Base-by-base conservation (phyloP, 768 basidiomycete genomes). In the Mycena filopes region DNA sequence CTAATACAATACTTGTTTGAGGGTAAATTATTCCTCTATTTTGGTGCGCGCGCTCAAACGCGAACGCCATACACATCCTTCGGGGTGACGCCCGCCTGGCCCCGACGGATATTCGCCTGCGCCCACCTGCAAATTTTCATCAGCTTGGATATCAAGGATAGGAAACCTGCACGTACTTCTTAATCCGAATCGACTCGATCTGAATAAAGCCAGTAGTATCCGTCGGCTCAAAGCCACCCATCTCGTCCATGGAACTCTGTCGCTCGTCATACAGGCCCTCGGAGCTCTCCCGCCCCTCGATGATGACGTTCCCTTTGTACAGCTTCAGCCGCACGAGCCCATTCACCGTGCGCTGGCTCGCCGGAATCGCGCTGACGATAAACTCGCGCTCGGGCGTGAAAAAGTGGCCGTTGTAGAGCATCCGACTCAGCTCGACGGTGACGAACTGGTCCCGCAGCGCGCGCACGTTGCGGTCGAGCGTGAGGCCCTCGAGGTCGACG, bases 321-420 rank as follows among this genome's bases (percentile, higher is more conserved):
- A 98, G 81, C 78, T 95, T 94, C 72, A 99, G 80, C 60, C 91
- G 87, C 55, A 99, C 96, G 48, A 91, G 77, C 48, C 98, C 98
- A 73, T 98, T 99, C 69, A 99, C 98, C 26, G 96, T 98, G 79
- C 93, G 86, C 83, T 99, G 98, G 77, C 93, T 95, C 43, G 95
- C 90, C 5, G 96, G 95, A 75, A 99, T 95, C 58, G 93, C 87
- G 73, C 90, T 89, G 46, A 90, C 91, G 73, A 99, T 82, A 74
- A 99, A 99, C 80, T 98, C 98, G 69, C 97, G 87, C 81, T 99
- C 98, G 48, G 98, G 96, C n/a, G 96, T 97, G 87, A 98, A 99
- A 89, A 95, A 99, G 82, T 97, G 95, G 40, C 97, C 98, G 75
- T 99, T 98, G 85, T 99, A 99, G 50, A 99, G 82, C 74, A 99